Evolutionary conservation across 371 early-diverging fungal genomes (phyloP).

Genomic region (Syncephalastrum contaminatum): DNA sequence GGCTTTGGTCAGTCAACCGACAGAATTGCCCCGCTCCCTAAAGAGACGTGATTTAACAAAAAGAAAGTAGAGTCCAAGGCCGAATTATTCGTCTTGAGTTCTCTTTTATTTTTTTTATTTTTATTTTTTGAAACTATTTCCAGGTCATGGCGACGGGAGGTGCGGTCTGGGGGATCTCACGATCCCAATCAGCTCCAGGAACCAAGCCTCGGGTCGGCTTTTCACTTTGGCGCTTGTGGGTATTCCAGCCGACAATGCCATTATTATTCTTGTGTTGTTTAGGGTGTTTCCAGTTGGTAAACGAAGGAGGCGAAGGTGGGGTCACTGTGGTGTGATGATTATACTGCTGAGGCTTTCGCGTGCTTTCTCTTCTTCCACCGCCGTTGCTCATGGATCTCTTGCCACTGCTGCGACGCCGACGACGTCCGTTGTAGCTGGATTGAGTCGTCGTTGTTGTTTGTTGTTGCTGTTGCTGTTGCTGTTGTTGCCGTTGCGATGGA

Average conservation of each 20-base stretch:
- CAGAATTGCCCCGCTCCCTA: too few species aligned
- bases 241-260: conserved; percentile 20
- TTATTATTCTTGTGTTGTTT: conserved; percentile 2
- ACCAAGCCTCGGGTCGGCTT: neutral
- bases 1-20: too few species aligned
- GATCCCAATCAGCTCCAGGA: conserved; percentile 6
- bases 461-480: conserved; percentile 5
- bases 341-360: neutral
- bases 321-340: neutral
- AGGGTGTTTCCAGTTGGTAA: conserved; percentile 1
- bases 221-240: conserved; percentile 12
- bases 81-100: too few species aligned
- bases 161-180: conserved; percentile 6
- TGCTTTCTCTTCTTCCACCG: neutral
- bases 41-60: too few species aligned
- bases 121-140: too few species aligned
- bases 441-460: conserved; percentile 1
- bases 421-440: neutral
- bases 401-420: conserved; percentile 1
- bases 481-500: neutral
- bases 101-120: too few species aligned
- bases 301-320: conserved; percentile 9
- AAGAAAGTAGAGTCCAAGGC: too few species aligned
- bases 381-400: neutral
- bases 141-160: neutral